Base-by-base conservation (phyloP, 495 filamentous ascomycete genomes). In the Collariella sp. region DNA sequence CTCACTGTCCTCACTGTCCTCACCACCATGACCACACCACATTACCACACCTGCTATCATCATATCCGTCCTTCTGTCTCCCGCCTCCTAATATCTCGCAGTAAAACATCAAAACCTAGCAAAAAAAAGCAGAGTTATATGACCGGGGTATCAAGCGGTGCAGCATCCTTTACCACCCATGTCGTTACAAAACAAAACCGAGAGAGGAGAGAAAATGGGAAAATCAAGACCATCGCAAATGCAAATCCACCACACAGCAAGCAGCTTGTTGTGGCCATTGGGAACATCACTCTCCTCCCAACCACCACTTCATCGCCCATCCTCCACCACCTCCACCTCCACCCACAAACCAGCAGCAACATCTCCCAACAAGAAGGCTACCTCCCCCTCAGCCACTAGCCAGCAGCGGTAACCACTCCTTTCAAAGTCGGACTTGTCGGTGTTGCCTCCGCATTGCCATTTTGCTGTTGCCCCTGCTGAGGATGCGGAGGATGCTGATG, bases 401-500 rank as follows among this genome's bases (percentile, higher is more conserved):
- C 50, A 23, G 52, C 49, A 33, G 55, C 56, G 2, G 51, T 46
- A 19, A 58, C 56, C n/a, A 31, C 26, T 36, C 51, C 36, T 31
- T 38, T 48, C 0, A 19, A n/a, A 1, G 46, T 5, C 6, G 59
- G 56, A 13, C 52, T 50, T 5, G 56, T 53, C 23, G 59, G 54
- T 44, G 56, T 20, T 18, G 46, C 49, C 7, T 11, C 40, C 20
- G 50, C 35, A 9, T 22, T n/a, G 35, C 43, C 35, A 42, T 49
- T 41, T 16, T 7, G 42, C 16, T 16, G 22, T 34, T 16, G 12
- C 3, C 19, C 26, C 26, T 31, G 26, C 5, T 61, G 53, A 2
- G 22, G 43, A 54, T 66, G 62, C 12, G 29, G 44, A 2, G 22
- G 43, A 54, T 66, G 62, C 12, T 23, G 44, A 39, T 68, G 62